Evolutionary conservation across 176 grass and related monocot species (phyloP).

Genomic region (Puya raimondii): DNA sequence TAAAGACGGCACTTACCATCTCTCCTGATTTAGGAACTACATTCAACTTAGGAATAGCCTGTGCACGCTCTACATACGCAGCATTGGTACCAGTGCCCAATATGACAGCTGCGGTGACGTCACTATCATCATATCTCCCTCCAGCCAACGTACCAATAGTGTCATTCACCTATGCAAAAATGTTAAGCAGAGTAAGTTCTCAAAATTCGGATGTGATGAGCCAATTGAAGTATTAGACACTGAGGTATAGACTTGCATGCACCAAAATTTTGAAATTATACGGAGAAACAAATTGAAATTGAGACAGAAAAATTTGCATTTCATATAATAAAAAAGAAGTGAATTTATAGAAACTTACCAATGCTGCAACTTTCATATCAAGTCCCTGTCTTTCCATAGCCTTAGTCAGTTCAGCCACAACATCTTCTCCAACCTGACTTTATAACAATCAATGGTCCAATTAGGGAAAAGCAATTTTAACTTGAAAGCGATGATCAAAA

Average conservation of each 20-base stretch:
- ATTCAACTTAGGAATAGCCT: constrained; percentile 73
- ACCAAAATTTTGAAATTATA: not conserved
- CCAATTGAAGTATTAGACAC: not conserved
- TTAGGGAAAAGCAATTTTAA: not conserved
- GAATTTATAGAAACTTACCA: constrained; percentile 33
- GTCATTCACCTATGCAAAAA: constrained; percentile 45
- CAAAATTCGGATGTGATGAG: not conserved
- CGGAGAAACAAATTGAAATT: not conserved
- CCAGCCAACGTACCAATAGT: constrained; percentile 55
- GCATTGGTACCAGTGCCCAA: constrained; percentile 79
- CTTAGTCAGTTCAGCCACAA: constrained; percentile 57
- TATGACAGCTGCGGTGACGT: constrained; percentile 55
- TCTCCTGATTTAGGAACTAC: constrained; percentile 40
- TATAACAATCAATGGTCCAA: constrained; percentile 3
- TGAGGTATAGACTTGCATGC: not conserved
- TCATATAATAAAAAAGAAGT: not conserved
- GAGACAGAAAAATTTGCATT: not conserved
- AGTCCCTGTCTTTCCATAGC: constrained; percentile 51
- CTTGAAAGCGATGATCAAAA: not conserved
- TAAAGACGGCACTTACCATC: constrained; percentile 36
- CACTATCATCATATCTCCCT: constrained; percentile 60
- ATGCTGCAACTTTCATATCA: constrained; percentile 61
- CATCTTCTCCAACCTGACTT: constrained; percentile 56
- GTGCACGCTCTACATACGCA: constrained; percentile 55
- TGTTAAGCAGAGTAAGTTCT: not conserved